Base-by-base conservation (phyloP, 371 early-diverging fungal genomes). In the Mortierella sp. region DNA sequence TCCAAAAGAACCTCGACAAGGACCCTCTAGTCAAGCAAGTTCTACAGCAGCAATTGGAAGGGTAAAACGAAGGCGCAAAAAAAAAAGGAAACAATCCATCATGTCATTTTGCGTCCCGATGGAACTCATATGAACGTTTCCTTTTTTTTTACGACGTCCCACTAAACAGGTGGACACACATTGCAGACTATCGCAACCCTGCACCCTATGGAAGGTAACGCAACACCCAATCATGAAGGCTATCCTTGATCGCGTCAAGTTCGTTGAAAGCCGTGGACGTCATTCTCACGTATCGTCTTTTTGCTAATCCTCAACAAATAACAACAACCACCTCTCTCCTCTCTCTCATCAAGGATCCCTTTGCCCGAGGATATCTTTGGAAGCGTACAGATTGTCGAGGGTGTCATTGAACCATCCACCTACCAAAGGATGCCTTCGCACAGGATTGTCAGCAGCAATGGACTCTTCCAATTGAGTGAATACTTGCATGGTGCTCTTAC, bases 311-410 rank as follows among this genome's bases (percentile, higher is more conserved):
- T n/a, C n/a, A n/a, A n/a, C n/a, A n/a, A n/a, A n/a, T n/a, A n/a
- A n/a, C n/a, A n/a, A n/a, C n/a, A n/a, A n/a, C n/a, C n/a, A n/a
- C n/a, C n/a, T n/a, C n/a, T n/a, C 24, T 19, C n/a, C 42, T 10
- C 24, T 7, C 23, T 6, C 24, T 23, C 23, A 48, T 48, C 24
- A 19, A 73, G 95, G 28, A 90, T 90, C 51, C 86, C 88, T 24
- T 82, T 83, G 52, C 93, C 94, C 8, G 93, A 94, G 67, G 93
- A 95, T 68, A 93, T 94, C 47, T 81, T 95, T 67, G 95, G 95
- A 10, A 86, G 86, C 30, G 90, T 93, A 2, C 82, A 86, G 51
- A 64, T 91, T 10, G 61, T 81, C 24, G 72, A 83, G 49, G 89
- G 88, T 2, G 61, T 64, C 2, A 87, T 90, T 23, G 71, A 82